Base-by-base conservation (phyloP, 2,329 filamentous ascomycete species). In the Beauveria australis region DNA sequence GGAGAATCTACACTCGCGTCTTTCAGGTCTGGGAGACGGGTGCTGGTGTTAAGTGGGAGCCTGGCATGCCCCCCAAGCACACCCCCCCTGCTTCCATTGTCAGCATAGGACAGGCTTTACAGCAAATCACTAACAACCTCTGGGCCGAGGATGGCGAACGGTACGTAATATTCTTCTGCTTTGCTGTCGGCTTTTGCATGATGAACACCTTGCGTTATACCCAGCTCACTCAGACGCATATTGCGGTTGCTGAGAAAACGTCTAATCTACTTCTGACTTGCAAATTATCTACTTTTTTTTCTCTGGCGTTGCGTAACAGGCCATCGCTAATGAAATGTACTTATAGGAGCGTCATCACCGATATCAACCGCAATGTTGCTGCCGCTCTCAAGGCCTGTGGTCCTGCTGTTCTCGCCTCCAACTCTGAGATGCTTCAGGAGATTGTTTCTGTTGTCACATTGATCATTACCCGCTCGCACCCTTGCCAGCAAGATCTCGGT, bases 221-320 rank as follows among this genome's bases (percentile, higher is more conserved):
- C 92, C 92, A 97, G 92, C 92, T 97, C 93, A 97, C 92, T 96
- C 91, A 90, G 89, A 97, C 88, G 87, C 90, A 78, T 83, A 79
- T 78, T 85, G 89, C 86, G 86, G 78, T 86, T 96, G 91, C 89
- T 91, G 91, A 87, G 87, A 94, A 95, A 77, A 80, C 91, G 75
- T 75, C 65, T 75, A 69, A 76, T 77, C 74, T 72, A 70, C 70
- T 69, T 65, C 72, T 74, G 71, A 73, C 67, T 67, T 63, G 65
- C 67, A 67, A 68, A 61, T 57, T 64, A 43, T 59, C 65, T 60
- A 65, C 66, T 64, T 62, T 67, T 64, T 48, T 62, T 67, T 44
- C 33, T 64, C 63, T 60, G 22, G 43, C 63, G 46, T 44, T 28
- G 56, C 62, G 53, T 52, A 58, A 33, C 46, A 53, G 64, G 61